Percentiles rank a stretch among this genome's conserved stretches.
phyloP scores from a whole-genome alignment of 305 asterid species.

The Solanum hybrid region DNA sequence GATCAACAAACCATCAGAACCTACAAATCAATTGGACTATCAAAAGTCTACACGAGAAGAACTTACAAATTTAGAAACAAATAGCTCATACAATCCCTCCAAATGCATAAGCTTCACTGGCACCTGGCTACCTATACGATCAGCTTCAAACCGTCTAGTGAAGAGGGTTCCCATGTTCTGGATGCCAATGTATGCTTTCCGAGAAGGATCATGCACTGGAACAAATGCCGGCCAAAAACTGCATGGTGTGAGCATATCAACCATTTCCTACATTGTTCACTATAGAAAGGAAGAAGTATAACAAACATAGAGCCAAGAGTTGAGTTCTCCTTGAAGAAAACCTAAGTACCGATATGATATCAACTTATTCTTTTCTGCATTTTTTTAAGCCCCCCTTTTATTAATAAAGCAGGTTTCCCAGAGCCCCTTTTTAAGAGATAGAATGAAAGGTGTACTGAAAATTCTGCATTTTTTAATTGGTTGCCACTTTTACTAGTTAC shows the following conservation, averaged over 20 bases:
- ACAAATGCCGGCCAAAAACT: conserved; percentile 99
- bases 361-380: neutral
- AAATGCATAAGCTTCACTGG: conserved; percentile 94
- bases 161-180: conserved; percentile 94
- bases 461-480: neutral
- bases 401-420: neutral
- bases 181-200: conserved; percentile 88
- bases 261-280: neutral
- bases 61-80: conserved; percentile 49
- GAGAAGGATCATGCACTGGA: conserved; percentile 95
- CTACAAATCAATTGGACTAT: neutral
- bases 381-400: neutral
- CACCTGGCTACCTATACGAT: conserved; percentile 85
- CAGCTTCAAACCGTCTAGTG: conserved; percentile 95
- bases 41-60: neutral
- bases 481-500: neutral
- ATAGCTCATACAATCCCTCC: conserved; percentile 97
- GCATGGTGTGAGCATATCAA: conserved; percentile 24
- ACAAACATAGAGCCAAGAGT: neutral
- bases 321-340: neutral
- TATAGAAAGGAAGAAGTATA: neutral
- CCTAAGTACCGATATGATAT: neutral
- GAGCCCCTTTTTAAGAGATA: neutral
- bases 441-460: neutral
- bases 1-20: neutral